These are phyloP conservation scores for Scheffersomyces quercinus DNA, from an alignment of 1,139 yeast species.

Conservation along the genomic window DNA sequence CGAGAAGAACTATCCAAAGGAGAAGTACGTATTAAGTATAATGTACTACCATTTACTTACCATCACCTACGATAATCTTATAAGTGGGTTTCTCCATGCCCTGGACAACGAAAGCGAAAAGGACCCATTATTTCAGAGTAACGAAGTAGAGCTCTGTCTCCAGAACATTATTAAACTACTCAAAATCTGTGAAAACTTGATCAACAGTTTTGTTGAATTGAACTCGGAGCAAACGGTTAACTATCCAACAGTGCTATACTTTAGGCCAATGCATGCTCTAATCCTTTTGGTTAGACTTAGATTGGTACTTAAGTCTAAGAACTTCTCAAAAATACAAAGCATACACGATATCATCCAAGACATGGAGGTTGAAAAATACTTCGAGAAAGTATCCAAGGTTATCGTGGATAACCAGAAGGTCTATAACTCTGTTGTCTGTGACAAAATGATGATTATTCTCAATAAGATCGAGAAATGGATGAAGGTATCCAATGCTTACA, in stretches of 20 bases:
- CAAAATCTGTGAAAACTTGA: slow-evolving; percentile 42
- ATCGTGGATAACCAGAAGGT: slow-evolving; percentile 24
- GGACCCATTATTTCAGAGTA: neutral
- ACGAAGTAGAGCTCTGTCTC: slow-evolving; percentile 19
- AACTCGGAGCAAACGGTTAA: slow-evolving; percentile 35
- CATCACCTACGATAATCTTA: slow-evolving; percentile 50
- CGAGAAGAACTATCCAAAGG: slow-evolving; percentile 21
- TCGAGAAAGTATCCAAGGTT: slow-evolving; percentile 26
- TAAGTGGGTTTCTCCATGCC: slow-evolving; percentile 27
- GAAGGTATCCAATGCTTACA: slow-evolving; percentile 35
- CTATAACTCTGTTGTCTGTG: slow-evolving; percentile 37
- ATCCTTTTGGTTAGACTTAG: slow-evolving; percentile 48
- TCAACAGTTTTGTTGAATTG: slow-evolving; percentile 44
- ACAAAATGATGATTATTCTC: slow-evolving; percentile 44
- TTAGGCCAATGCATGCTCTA: slow-evolving; percentile 56
- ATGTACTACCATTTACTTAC: slow-evolving; percentile 49
- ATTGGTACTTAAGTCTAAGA: slow-evolving; percentile 41
- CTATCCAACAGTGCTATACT: slow-evolving; percentile 56
- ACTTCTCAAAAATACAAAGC: slow-evolving; percentile 18
- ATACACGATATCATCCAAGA: slow-evolving; percentile 13
- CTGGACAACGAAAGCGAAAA: neutral
- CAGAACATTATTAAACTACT: slow-evolving; percentile 42
- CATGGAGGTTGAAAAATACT: slow-evolving; percentile 39
- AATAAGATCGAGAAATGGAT: slow-evolving; percentile 50
- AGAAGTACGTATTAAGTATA: slow-evolving; percentile 32